A percentile compares a stretch with the other conserved stretches of the same genome.
phyloP scores from a whole-genome alignment of 805 yeast genomes.

The Candida berthetii region DNA sequence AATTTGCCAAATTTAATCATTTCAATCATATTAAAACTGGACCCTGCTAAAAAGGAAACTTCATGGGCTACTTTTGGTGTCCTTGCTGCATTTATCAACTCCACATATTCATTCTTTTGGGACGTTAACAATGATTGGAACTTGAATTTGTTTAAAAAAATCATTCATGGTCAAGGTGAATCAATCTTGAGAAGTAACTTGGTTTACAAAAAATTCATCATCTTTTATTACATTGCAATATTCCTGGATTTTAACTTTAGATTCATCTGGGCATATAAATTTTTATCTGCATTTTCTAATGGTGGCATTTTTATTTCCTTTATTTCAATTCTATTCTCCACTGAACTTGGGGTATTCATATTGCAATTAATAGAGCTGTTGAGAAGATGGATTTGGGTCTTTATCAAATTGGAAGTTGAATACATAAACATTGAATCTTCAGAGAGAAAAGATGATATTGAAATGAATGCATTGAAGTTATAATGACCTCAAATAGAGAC shows the following conservation, averaged over 20 bases:
- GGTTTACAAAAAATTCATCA: slow-evolving; percentile 10
- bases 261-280: slow-evolving; percentile 23
- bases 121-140: slow-evolving; percentile 90
- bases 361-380: slow-evolving; percentile 70
- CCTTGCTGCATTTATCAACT: slow-evolving; percentile 49
- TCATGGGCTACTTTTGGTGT: slow-evolving; percentile 18
- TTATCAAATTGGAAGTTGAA: slow-evolving; percentile 80
- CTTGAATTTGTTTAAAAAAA: slow-evolving; percentile 41
- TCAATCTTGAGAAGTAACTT: slow-evolving; percentile 20
- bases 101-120: slow-evolving; percentile 82
- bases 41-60: slow-evolving; percentile 3
- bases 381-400: slow-evolving; percentile 88
- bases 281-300: not conserved
- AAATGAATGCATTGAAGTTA: not conserved
- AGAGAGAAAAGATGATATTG: not conserved
- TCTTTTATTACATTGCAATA: slow-evolving; percentile 52
- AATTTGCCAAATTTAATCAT: slow-evolving; percentile 47
- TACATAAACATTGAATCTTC: slow-evolving; percentile 5
- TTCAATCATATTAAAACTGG: slow-evolving; percentile 18
- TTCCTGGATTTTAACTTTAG: slow-evolving; percentile 58
- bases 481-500: no score
- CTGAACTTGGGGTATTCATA: slow-evolving; percentile 57
- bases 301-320: no score
- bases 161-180: slow-evolving; percentile 8
- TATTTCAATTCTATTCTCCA: slow-evolving; percentile 19